Conservation (phyloP, 2,329 filamentous ascomycete species). For the Fusarium setosum region DNA sequence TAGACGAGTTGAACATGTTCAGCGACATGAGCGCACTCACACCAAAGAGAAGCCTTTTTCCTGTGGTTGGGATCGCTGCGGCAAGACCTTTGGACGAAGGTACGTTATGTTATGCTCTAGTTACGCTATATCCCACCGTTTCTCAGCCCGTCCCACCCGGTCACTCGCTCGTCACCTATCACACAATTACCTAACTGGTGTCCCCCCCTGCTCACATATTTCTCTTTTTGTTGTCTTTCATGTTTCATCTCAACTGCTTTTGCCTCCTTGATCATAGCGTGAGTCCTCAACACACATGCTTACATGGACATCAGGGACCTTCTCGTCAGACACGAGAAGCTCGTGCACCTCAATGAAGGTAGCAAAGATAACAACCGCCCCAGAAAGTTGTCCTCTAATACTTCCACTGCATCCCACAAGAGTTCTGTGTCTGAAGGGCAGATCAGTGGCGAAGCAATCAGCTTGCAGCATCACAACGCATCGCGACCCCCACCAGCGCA, state of each 20-base stretch:
- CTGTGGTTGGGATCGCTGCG: constrained; percentile 69
- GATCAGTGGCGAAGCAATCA: constrained; percentile 59
- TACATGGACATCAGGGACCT: constrained; percentile 74
- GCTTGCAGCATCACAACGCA: constrained; percentile 50
- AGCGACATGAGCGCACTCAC: constrained; percentile 72
- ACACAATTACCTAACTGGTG: constrained; percentile 18
- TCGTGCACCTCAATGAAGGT: constrained; percentile 71
- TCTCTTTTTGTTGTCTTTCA: neutral
- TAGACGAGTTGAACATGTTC: constrained; percentile 73
- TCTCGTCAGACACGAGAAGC: constrained; percentile 72
- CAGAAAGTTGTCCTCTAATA: constrained; percentile 63
- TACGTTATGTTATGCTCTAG: constrained; percentile 57
- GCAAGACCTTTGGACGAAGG: constrained; percentile 72
- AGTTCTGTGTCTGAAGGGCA: constrained; percentile 61
- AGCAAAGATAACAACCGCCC: constrained; percentile 64
- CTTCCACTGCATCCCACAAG: constrained; percentile 54
- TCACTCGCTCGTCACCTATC: constrained; percentile 25
- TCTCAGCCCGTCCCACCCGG: constrained; percentile 29
- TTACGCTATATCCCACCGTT: constrained; percentile 34
- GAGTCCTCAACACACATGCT: constrained; percentile 46
- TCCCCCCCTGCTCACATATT: neutral
- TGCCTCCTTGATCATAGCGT: neutral
- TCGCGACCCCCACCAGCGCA: constrained; percentile 43
- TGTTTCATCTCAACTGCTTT: neutral
- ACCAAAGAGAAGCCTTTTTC: constrained; percentile 74